phyloP scores from a whole-genome alignment of 371 early-diverging fungal genomes.

The Apophysomyces sp. region DNA sequence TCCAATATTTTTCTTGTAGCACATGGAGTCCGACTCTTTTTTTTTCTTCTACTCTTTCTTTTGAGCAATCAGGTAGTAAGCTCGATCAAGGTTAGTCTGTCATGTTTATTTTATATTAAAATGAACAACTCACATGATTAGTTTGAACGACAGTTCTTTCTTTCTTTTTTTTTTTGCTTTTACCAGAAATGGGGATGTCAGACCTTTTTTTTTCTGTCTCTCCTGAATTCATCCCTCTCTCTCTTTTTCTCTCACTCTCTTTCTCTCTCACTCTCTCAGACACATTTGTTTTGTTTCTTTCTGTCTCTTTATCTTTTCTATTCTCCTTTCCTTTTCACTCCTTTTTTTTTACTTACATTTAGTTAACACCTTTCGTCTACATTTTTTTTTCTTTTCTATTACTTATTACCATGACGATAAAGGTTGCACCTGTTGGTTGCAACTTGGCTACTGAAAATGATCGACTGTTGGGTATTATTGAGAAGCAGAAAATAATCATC shows the following conservation, averaged over 20 bases:
- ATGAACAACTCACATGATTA: background rate
- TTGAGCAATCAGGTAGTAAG: too few species aligned
- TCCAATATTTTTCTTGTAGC: too few species aligned
- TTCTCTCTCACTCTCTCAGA: too few species aligned
- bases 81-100: too few species aligned
- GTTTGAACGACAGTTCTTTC: background rate
- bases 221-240: conserved; percentile 11
- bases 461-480: conserved; percentile 83
- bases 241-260: conserved; percentile 6
- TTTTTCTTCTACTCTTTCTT: too few species aligned
- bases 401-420: conserved; percentile 9
- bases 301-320: conserved; percentile 7
- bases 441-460: conserved; percentile 59
- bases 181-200: background rate
- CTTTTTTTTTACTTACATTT: background rate
- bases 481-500: conserved; percentile 77
- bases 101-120: too few species aligned
- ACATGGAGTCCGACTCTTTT: too few species aligned
- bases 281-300: conserved; percentile 5
- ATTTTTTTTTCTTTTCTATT: background rate
- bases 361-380: background rate
- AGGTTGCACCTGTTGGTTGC: conserved; percentile 5
- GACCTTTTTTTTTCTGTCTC: background rate
- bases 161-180: background rate
- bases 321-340: background rate